Conservation (phyloP, 2,329 filamentous ascomycete genomes). For the Colletotrichum tabaci region DNA sequence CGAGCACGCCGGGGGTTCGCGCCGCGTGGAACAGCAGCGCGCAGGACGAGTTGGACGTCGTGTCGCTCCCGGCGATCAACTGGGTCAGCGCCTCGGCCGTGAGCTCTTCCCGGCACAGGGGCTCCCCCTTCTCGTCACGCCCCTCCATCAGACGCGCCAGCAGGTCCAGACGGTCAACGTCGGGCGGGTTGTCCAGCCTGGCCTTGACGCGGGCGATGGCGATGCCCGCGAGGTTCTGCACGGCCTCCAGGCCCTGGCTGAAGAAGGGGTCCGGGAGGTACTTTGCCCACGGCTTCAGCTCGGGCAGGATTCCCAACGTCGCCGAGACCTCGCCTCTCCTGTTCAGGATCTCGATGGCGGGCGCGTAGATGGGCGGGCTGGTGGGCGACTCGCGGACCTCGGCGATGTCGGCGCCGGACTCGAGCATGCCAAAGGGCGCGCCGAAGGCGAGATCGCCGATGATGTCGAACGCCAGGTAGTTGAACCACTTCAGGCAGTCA, state of each 20-base stretch:
- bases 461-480: constrained; percentile 43
- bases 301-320: constrained; percentile 81
- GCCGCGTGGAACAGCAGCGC: constrained; percentile 85
- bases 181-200: constrained; percentile 78
- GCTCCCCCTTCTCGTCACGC: constrained; percentile 83
- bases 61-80: constrained; percentile 85
- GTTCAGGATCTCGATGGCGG: constrained; percentile 91
- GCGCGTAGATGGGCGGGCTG: constrained; percentile 76
- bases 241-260: constrained; percentile 78
- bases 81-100: constrained; percentile 93
- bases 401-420: constrained; percentile 41
- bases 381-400: constrained; percentile 62
- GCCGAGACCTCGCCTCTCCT: constrained; percentile 88
- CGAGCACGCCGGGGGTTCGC: constrained; percentile 77
- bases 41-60: constrained; percentile 85
- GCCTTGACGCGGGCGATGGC: constrained; percentile 86
- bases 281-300: constrained; percentile 83
- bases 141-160: constrained; percentile 89
- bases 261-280: constrained; percentile 90
- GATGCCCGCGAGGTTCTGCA: constrained; percentile 88
- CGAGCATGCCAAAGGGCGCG: constrained; percentile 44
- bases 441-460: constrained; percentile 45
- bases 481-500: constrained; percentile 70
- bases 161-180: constrained; percentile 81
- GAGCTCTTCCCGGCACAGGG: constrained; percentile 82